A percentile compares a stretch with the other conserved stretches of the same genome.
These are phyloP conservation scores for Penicillium subrubescens DNA, from an alignment of 495 filamentous ascomycete species.

Conservation along the genomic window DNA sequence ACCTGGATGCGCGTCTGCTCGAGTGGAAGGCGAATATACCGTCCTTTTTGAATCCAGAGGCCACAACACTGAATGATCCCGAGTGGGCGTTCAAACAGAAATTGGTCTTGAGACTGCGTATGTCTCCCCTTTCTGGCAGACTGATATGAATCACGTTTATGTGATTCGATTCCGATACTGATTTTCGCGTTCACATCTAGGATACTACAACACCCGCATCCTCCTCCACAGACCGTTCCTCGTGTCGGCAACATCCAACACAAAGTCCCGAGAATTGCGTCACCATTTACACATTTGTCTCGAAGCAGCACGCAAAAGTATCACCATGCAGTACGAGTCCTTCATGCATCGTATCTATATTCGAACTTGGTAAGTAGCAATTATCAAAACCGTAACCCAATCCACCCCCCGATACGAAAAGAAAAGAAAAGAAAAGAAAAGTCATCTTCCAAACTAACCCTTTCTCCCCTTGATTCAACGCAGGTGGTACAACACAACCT, in stretches of 20 bases:
- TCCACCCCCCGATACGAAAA: too few species aligned
- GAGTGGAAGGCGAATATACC: neutral
- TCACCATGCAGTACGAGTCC: neutral
- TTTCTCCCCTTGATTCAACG: too few species aligned
- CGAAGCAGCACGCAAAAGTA: neutral
- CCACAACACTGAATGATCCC: neutral
- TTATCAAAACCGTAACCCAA: too few species aligned
- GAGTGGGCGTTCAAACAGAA: neutral
- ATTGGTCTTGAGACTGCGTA: neutral
- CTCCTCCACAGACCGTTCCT: neutral
- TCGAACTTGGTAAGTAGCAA: neutral
- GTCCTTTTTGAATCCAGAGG: neutral
- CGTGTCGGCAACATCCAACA: neutral
- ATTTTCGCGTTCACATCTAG: neutral
- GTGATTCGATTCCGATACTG: neutral
- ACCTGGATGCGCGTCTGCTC: neutral
- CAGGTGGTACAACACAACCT: conserved; percentile 38
- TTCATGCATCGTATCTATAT: neutral
- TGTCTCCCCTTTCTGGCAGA: neutral
- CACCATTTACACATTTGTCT: neutral
- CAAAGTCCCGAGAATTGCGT: neutral
- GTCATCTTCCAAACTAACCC: too few species aligned
- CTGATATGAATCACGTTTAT: neutral
- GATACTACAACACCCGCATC: neutral
- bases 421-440: too few species aligned